Evolutionary conservation across 345 rosid genomes (phyloP), one percentile per base, ranked within the genome.

Genomic region (Moricandia arvensis): DNA sequence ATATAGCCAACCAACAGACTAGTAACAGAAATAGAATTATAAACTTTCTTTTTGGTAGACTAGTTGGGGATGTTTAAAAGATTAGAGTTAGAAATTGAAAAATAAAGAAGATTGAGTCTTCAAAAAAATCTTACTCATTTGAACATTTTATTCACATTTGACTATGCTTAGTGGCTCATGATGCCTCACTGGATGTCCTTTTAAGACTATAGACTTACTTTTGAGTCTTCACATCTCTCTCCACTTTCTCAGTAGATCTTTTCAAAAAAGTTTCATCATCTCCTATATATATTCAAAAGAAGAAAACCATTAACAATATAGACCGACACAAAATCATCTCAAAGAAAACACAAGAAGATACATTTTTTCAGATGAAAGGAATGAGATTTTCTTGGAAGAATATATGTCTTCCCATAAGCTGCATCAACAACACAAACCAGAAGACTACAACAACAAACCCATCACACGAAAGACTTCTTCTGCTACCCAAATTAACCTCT

Each of bases 401-500:
- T 17, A 29, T 68, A 62, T 79, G 82, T 57, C 75, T 79, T 55
- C 82, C 82, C 4, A 79, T 79, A 79, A 73, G 78, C 18, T 79
- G 82, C 62, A 79, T 79, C 75, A 79, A 34, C 63, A 73, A 62
- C 75, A 68, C 65, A 77, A 71, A 77, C 62, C 68, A 77, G 63
- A 71, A 71, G 68, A 34, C 45, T 3, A 7, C 57, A 47, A 8
- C 24, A 53, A 61, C 21, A 73, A 55, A 45, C 35, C 63, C 75
- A 79, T 62, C 78, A 79, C 68, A 73, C 62, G 78, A 79, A 54
- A 79, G 54, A 68, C 70, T 79, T 54, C 71, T 73, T 78, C 18
- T 66, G 0, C 68, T 73, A 13, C 35, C 82, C 4, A 73, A 51
- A 68, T 75, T 73, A 63, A 63, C 43, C 71, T 79, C 82, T 73